phyloP scores from a whole-genome alignment of 306 rosid genomes.

The Coriaria nepalensis region DNA sequence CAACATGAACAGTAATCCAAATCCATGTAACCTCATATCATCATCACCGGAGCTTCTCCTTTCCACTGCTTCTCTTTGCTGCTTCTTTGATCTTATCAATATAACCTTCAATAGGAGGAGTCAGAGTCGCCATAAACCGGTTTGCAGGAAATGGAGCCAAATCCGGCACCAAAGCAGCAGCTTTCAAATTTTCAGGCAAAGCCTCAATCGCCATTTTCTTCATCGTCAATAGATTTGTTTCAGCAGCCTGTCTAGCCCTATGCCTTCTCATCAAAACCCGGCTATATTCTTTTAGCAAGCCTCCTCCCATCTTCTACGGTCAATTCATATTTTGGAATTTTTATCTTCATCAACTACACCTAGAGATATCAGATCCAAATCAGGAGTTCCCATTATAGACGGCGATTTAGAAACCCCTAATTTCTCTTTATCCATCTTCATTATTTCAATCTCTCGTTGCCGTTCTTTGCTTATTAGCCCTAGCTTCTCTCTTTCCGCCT shows the following conservation, averaged over 20 bases:
- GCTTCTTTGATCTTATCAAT: constrained; percentile 73
- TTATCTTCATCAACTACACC: constrained; percentile 79
- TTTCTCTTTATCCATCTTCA: constrained; percentile 31
- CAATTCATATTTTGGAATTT: constrained; percentile 55
- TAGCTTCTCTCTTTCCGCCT: constrained; percentile 54
- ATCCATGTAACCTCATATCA: constrained; percentile 11
- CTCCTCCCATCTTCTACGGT: constrained; percentile 63
- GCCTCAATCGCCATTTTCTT: constrained; percentile 83
- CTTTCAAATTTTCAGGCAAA: constrained; percentile 54
- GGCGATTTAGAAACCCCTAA: constrained; percentile 44
- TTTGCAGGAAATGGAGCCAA: constrained; percentile 53
- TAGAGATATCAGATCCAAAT: constrained; percentile 51
- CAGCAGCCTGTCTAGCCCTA: constrained; percentile 74
- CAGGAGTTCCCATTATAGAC: constrained; percentile 50
- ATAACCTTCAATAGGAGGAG: constrained; percentile 71
- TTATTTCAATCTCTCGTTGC: constrained; percentile 52
- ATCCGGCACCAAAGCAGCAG: constrained; percentile 79
- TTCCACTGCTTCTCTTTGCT: constrained; percentile 51
- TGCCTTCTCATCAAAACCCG: constrained; percentile 69
- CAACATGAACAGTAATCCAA: neutral
- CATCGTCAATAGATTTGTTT: constrained; percentile 40
- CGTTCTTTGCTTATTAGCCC: constrained; percentile 81
- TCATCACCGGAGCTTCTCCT: constrained; percentile 59
- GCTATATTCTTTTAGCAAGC: constrained; percentile 90
- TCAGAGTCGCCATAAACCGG: constrained; percentile 72